These are phyloP conservation scores for Diaporthe vaccinii DNA, from an alignment of 2,329 filamentous ascomycete species.

Conservation along the genomic window DNA sequence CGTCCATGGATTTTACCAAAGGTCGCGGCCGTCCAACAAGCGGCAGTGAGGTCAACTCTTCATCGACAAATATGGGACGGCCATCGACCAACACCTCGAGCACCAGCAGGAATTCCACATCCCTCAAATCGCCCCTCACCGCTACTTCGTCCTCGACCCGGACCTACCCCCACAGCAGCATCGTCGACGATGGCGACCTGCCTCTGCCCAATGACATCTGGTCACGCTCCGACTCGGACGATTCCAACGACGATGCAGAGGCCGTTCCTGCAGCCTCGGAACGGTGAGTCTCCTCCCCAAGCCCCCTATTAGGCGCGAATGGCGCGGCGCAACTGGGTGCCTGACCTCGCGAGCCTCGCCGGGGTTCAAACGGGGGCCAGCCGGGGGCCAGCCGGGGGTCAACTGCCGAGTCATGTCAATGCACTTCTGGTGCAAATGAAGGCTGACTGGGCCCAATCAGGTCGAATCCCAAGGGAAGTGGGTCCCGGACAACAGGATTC, in stretches of 20 bases:
- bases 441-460: constrained; percentile 28
- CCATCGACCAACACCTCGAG: constrained; percentile 28
- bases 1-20: constrained; percentile 25
- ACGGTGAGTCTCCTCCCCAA: constrained; percentile 27
- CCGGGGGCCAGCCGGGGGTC: constrained; percentile 17
- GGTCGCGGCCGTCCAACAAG: constrained; percentile 28
- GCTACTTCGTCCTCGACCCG: constrained; percentile 42
- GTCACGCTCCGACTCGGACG: constrained; percentile 45
- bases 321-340: constrained; percentile 9
- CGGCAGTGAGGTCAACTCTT: constrained; percentile 13
- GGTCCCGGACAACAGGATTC: constrained; percentile 39
- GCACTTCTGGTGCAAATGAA: background rate
- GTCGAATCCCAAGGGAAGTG: constrained; percentile 26
- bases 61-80: constrained; percentile 23
- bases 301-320: constrained; percentile 28
- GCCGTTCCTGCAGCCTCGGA: background rate
- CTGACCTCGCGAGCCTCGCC: constrained; percentile 7
- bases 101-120: constrained; percentile 31
- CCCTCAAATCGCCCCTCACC: constrained; percentile 37
- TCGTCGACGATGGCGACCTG: constrained; percentile 25
- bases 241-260: constrained; percentile 40
- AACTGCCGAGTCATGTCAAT: constrained; percentile 22
- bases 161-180: constrained; percentile 36
- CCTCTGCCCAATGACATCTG: constrained; percentile 42
- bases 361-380: background rate